Evolutionary conservation across 148 eudicot species (phyloP), one percentile per base, ranked within the genome.

Genomic region (Persicaria tinctoria): DNA sequence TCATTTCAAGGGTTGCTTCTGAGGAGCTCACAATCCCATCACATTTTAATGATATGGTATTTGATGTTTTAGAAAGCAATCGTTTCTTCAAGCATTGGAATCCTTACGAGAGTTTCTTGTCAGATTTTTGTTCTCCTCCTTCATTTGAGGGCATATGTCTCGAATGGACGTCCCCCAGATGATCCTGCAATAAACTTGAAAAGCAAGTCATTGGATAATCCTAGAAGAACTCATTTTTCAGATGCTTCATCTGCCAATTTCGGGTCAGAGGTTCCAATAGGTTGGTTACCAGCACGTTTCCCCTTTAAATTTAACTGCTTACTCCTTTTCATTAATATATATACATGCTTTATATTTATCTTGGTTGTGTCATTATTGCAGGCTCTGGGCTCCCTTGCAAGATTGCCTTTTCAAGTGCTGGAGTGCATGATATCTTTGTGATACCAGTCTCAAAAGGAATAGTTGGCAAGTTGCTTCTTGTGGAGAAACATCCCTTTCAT

Each of bases 401-500:
- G 78, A 86, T 84, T 75, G 77, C 89, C 47, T 84, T 86, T 80
- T 82, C 89, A 64, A 79, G 79, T 71, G 78, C 76, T 73, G 89
- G 85, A 50, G 59, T 72, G 62, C 79, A 85, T 73, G 89, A 86
- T 80, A 80, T 86, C 78, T 86, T 78, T 74, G 62, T 86, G 76
- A 78, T 80, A 76, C 89, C 89, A 9, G 78, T 80, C 55, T 82
- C 87, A 46, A 75, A 75, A 48, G 87, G 85, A 72, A 72, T 51
- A 38, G 78, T 78, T 45, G 89, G 89, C 2, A 86, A 82, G 74
- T 79, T 86, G 82, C 82, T 86, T 69, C 87, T 86, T 49, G 72
- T 82, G 68, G 89, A 86, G 81, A 84, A 79, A 82, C 89, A 84
- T 82, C 85, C 89, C 68, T 84, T 86, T 41, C 82, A 84, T 68